These are phyloP conservation scores for Dryas alaskensis DNA, from an alignment of 306 rosid species.

Conservation along the genomic window DNA sequence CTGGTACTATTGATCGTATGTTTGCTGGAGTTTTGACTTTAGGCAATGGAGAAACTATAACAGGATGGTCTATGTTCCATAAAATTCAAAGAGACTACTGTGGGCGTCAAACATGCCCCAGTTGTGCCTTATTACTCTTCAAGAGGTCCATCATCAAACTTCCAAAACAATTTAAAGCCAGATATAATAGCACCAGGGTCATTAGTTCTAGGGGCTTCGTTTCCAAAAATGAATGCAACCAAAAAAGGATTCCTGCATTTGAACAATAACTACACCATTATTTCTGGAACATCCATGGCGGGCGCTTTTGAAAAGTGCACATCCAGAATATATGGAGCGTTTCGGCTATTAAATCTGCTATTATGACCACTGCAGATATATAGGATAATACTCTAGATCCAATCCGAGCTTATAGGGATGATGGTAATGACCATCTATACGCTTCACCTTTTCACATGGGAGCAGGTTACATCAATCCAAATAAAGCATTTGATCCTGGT, in stretches of 20 bases:
- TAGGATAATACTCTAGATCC: neutral
- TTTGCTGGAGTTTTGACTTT: no score
- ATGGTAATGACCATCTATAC: neutral
- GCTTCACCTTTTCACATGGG: neutral
- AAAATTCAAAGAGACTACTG: slow-evolving; percentile 31
- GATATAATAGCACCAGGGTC: slow-evolving; percentile 34
- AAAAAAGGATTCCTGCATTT: neutral
- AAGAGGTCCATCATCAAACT: slow-evolving; percentile 42
- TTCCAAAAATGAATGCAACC: neutral
- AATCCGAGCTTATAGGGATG: neutral
- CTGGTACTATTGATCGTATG: no score
- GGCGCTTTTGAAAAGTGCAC: no score
- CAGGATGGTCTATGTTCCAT: no score
- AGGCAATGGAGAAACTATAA: no score
- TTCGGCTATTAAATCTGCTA: neutral
- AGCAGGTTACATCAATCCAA: neutral
- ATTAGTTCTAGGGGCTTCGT: slow-evolving; percentile 25
- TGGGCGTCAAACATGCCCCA: slow-evolving; percentile 37
- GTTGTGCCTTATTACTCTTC: slow-evolving; percentile 27
- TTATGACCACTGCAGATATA: neutral
- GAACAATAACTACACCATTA: no score
- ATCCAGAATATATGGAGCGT: neutral
- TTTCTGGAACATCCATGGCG: no score
- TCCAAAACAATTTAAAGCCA: slow-evolving; percentile 20
- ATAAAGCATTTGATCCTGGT: neutral